Base-by-base conservation (phyloP, 176 grass and related monocot species). In the Leersia perrieri region DNA sequence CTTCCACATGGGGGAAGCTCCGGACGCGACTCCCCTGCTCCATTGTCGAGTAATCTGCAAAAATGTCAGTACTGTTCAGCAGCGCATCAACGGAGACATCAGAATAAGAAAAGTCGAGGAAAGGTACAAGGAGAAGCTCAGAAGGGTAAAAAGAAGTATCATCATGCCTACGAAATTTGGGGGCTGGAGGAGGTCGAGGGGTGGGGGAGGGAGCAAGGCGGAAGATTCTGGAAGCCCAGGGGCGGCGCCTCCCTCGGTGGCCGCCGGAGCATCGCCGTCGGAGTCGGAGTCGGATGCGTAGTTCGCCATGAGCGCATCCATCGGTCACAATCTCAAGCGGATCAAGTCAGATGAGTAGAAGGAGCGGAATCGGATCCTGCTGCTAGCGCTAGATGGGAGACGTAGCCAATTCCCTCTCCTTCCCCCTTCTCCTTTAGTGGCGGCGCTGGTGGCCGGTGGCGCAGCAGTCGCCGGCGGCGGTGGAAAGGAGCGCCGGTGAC, bases 1-100 rank as follows among this genome's bases (percentile, higher is more conserved):
- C 95, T 82, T 95, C 90, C 15, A 89, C 83, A 76, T 95, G 95
- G 0, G 90, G 95, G 82, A 98, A 98, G n/a, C 83, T 94, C 81
- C 95, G 91, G 76, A 89, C 83, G 74, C 92, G 88, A 77, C 58
- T 89, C 55, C 92, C 90, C 76, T 88, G 86, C 79, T 70, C 20
- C 76, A 85, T 66, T 47, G 78, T 66, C 39, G 90, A 91, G 82
- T 78, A 84, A 98, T 95, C 95, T 98, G 77, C 79, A 94, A 93
- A 16, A 16, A 39, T 40, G n/a, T n/a, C 16, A 1, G 25, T 31
- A 32, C 20, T 28, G 62, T 63, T 34, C 36, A 81, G 79, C 38
- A 75, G 12, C 15, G 60, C 33, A 83, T 71, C 27, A 77, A 15
- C 20, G 78, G 14, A 70, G n/a, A 65, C 4, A 9, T 51, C 41